Percentiles rank a stretch among this genome's conserved stretches.
Conservation (phyloP, 148 eudicot species). For the Hydrangea macrophylla region DNA sequence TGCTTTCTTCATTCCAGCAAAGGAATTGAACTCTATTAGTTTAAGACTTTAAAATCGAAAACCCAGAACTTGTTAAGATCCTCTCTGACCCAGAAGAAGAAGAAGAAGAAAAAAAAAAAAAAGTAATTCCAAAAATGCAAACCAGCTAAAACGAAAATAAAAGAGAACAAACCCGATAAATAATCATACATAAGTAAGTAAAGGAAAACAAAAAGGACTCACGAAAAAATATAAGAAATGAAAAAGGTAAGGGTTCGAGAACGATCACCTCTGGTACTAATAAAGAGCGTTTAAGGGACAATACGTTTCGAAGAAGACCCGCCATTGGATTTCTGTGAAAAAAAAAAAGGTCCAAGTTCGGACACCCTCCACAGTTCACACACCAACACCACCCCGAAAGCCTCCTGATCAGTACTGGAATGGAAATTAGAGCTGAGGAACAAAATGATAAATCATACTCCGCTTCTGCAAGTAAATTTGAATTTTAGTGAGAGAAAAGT, state of each 20-base stretch:
- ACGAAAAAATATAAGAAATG: neutral
- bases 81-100: too few relatives aligned
- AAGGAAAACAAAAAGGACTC: neutral
- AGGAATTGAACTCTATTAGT: neutral
- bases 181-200: neutral
- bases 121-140: too few relatives aligned
- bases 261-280: slow-evolving; percentile 5
- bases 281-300: slow-evolving; percentile 24
- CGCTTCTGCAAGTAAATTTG: neutral
- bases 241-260: neutral
- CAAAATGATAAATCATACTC: neutral
- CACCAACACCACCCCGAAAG: neutral
- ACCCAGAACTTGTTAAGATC: too few relatives aligned
- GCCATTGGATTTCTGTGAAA: slow-evolving; percentile 22
- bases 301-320: slow-evolving; percentile 30
- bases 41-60: neutral
- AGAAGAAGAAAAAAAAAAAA: too few relatives aligned
- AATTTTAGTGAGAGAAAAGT: neutral
- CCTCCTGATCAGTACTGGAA: neutral
- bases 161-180: too few relatives aligned
- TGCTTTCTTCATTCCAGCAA: too few relatives aligned
- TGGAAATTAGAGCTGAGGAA: neutral
- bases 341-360: too few relatives aligned
- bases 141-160: too few relatives aligned
- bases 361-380: neutral